Evolutionary conservation across 1,139 yeast genomes (phyloP), one percentile per base, ranked within the genome.

Genomic region (Geotrichum carabidarum): DNA sequence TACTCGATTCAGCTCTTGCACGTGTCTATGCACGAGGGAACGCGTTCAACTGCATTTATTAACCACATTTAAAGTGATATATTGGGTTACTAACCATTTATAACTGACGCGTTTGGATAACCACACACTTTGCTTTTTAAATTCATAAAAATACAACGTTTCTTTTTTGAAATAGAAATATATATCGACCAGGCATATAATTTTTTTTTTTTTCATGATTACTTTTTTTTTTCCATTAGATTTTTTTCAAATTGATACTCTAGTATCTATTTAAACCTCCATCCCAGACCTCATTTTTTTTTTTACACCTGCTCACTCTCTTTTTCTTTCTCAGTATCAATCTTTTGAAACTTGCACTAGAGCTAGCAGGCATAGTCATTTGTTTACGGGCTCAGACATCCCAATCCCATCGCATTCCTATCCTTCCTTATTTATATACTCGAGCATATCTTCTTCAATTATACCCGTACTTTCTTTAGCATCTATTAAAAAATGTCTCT

Each of bases 401-500:
- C 35, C 11, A 11, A n/a, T 14, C 30, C 46, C 46, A 11, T 43
- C 18, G 34, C 46, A 11, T 30, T n/a, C 36, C 36, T 15, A 14
- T 17, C 22, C 14, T 17, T 11, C 8, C 30, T 41, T 41, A 41
- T 41, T 15, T 41, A 41, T 41, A 41, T n/a, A 18, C 30, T 8
- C 15, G 11, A 8, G 18, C 11, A 22, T 12, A 18, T 14, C 31
- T 42, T 11, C 44, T 11, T 17, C 22, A 8, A 38, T 27, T 42
- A 27, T 27, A 30, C 48, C 22, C 11, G 32, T 35, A 14, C 30
- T 30, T 44, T 22, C 37, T 48, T 37, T 36, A 48, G 41, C 44
- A 48, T 18, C 17, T 22, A 22, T 22, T 22, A 22, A 22, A 22
- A 22, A 22, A 51, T 51, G 54, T 45, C 54, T 17, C 48, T 51